Evolutionary conservation across 495 filamentous ascomycete species (phyloP).

Genomic region (Penicillium mononematosum): DNA sequence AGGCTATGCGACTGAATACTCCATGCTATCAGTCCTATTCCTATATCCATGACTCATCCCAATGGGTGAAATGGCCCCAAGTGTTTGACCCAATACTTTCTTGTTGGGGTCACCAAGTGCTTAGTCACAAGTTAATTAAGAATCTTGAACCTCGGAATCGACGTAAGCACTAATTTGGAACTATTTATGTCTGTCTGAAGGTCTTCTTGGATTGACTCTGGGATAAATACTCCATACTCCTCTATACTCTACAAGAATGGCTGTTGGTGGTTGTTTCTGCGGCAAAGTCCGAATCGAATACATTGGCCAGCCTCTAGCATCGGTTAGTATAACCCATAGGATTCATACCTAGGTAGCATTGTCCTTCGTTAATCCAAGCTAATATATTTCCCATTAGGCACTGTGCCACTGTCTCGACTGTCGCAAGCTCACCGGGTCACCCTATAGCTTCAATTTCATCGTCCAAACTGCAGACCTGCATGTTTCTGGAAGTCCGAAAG

Average conservation of each 20-base stretch:
- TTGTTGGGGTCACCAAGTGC: too few relatives aligned
- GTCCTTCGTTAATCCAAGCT: not conserved
- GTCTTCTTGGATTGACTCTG: too few relatives aligned
- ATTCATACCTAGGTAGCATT: not conserved
- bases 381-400: constrained; percentile 21
- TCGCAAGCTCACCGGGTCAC: constrained; percentile 35
- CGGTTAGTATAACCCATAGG: constrained; percentile 23
- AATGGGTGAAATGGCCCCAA: too few relatives aligned
- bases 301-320: constrained; percentile 23
- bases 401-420: constrained; percentile 42
- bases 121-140: too few relatives aligned
- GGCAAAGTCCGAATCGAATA: constrained; percentile 29
- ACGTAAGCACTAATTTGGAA: too few relatives aligned
- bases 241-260: constrained; percentile 19
- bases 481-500: constrained; percentile 34
- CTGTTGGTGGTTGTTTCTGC: constrained; percentile 34
- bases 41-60: too few relatives aligned
- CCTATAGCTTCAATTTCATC: constrained; percentile 28
- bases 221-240: too few relatives aligned
- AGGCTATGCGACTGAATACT: too few relatives aligned
- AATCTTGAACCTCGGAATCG: too few relatives aligned
- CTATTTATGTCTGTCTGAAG: too few relatives aligned
- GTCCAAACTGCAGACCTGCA: constrained; percentile 26
- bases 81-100: too few relatives aligned
- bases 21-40: too few relatives aligned